Evolutionary conservation across 2,329 filamentous ascomycete species (phyloP).

Genomic region (Calonectria honghensis): DNA sequence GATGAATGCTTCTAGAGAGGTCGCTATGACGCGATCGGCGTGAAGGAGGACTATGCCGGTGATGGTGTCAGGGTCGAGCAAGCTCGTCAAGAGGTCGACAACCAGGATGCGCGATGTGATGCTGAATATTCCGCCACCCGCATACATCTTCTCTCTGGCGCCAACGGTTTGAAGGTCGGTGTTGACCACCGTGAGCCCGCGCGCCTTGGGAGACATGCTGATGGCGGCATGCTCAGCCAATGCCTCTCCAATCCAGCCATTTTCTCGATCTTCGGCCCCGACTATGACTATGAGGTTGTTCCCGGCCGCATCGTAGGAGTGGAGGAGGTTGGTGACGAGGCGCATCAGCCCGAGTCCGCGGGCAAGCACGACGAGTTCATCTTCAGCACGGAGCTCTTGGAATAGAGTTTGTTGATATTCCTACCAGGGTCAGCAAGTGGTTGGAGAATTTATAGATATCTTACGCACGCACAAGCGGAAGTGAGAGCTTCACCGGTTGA

Average conservation of each 20-base stretch:
- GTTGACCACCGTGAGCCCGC: conserved; percentile 93
- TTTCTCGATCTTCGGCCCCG: conserved; percentile 93
- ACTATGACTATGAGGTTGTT: conserved; percentile 94
- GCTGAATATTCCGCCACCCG: conserved; percentile 92
- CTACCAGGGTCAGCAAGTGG: conserved; percentile 61
- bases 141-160: conserved; percentile 93
- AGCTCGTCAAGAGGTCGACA: conserved; percentile 90
- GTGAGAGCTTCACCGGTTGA: conserved; percentile 86
- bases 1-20: conserved; percentile 95
- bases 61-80: conserved; percentile 88
- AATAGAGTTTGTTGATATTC: conserved; percentile 97
- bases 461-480: conserved; percentile 71
- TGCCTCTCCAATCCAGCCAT: conserved; percentile 97
- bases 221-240: conserved; percentile 96
- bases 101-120: conserved; percentile 97
- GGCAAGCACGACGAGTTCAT: conserved; percentile 94
- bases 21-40: conserved; percentile 89
- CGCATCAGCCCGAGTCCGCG: conserved; percentile 94
- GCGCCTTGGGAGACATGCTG: conserved; percentile 86
- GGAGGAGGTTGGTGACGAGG: conserved; percentile 94
- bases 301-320: conserved; percentile 96
- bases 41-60: conserved; percentile 92
- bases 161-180: conserved; percentile 94
- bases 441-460: background rate
- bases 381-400: conserved; percentile 89